phyloP scores from a whole-genome alignment of 2,329 filamentous ascomycete species.

The Hypoxylon sp. region DNA sequence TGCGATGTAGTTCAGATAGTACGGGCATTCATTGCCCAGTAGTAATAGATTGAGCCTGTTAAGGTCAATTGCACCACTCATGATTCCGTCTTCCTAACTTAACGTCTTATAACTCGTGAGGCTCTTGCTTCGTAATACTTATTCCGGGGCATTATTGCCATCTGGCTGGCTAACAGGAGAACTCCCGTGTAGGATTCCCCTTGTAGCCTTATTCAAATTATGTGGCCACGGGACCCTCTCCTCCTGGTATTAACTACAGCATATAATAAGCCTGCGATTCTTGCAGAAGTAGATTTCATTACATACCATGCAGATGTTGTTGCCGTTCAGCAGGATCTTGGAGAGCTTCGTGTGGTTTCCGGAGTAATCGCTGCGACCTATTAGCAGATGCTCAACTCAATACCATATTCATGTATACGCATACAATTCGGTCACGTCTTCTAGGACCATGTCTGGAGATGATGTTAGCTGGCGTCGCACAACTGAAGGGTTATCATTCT shows the following conservation, averaged over 20 bases:
- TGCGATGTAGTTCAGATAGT: not conserved
- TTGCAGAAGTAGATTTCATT: not conserved
- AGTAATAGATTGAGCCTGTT: constrained; percentile 12
- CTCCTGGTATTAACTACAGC: constrained; percentile 79
- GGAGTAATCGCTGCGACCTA: constrained; percentile 81
- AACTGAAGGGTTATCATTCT: not conserved
- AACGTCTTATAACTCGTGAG: constrained; percentile 9
- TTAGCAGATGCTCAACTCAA: constrained; percentile 42
- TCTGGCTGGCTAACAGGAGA: not conserved
- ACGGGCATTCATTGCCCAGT: constrained; percentile 5
- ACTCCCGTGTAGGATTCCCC: too few species aligned
- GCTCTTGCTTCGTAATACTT: constrained; percentile 10
- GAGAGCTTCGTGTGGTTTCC: constrained; percentile 89
- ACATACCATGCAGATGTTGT: constrained; percentile 98
- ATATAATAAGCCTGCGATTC: not conserved
- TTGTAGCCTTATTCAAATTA: constrained; percentile 36
- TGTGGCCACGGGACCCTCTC: constrained; percentile 72
- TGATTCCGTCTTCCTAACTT: constrained; percentile 7
- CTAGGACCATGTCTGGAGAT: constrained; percentile 90
- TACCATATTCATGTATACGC: constrained; percentile 48
- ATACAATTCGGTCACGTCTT: constrained; percentile 97
- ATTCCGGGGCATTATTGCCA: not conserved
- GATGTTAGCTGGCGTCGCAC: constrained; percentile 4
- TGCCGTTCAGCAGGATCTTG: constrained; percentile 96
- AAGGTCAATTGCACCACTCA: constrained; percentile 6